Conservation (phyloP, 768 basidiomycete species). For the Mycena belliarum region DNA sequence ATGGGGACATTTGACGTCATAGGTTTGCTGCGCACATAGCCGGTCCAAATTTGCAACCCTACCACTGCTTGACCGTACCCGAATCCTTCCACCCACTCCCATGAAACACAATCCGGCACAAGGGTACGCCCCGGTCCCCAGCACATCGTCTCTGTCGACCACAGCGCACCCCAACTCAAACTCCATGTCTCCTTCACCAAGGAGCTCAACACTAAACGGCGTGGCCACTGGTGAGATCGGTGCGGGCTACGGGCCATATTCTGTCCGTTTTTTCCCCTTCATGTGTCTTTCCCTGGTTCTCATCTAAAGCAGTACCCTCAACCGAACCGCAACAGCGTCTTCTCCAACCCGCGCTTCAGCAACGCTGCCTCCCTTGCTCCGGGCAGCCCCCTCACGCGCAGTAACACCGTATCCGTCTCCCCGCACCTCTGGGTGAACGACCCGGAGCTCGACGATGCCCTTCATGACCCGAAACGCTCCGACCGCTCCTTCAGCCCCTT, state of each 20-base stretch:
- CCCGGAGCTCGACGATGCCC: slow-evolving; percentile 66
- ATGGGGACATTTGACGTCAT: no score
- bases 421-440: slow-evolving; percentile 55
- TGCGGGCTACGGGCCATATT: slow-evolving; percentile 58
- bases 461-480: slow-evolving; percentile 61
- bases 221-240: slow-evolving; percentile 59
- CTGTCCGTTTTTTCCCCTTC: slow-evolving; percentile 35
- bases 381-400: background rate
- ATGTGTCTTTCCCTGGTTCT: background rate
- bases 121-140: slow-evolving; percentile 17
- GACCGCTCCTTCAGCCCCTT: slow-evolving; percentile 48
- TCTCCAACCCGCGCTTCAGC: slow-evolving; percentile 19
- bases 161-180: background rate
- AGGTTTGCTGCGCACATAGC: no score
- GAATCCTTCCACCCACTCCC: background rate
- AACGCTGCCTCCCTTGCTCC: slow-evolving; percentile 13
- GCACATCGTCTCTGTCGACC: slow-evolving; percentile 10
- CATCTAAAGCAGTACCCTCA: slow-evolving; percentile 34
- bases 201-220: slow-evolving; percentile 44
- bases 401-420: slow-evolving; percentile 44
- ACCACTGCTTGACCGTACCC: no score
- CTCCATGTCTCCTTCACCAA: background rate
- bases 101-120: slow-evolving; percentile 7
- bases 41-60: background rate
- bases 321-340: slow-evolving; percentile 13